These are phyloP conservation scores for Xanthoceras sorbifolium DNA, from an alignment of 345 rosid genomes.

Conservation along the genomic window DNA sequence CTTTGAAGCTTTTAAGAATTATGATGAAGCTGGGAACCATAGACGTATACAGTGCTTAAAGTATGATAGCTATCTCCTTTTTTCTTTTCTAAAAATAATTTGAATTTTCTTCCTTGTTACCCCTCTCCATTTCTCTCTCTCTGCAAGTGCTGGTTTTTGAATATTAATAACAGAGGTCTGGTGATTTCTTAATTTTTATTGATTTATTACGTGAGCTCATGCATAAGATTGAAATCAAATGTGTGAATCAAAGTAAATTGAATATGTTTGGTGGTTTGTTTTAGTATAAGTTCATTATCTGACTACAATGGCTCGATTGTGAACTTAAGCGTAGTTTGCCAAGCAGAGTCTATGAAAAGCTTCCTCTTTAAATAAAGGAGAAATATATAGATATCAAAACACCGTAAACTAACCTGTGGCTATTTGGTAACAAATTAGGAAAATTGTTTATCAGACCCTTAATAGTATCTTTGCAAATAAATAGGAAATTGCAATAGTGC, in stretches of 20 bases:
- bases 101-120: background rate
- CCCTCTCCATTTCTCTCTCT: background rate
- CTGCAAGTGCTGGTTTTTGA: background rate
- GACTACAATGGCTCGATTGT: no score
- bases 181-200: background rate
- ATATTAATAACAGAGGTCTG: background rate
- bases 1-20: slow-evolving; percentile 99
- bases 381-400: background rate
- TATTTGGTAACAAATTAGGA: background rate
- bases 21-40: slow-evolving; percentile 99
- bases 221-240: background rate
- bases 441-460: background rate
- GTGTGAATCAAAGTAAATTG: background rate
- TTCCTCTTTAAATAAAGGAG: background rate
- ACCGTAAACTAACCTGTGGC: background rate
- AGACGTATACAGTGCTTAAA: slow-evolving; percentile 97
- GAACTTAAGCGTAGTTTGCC: background rate
- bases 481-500: background rate
- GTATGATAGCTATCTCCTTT: slow-evolving; percentile 48
- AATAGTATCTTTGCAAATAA: background rate
- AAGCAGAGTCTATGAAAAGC: background rate
- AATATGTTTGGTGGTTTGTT: background rate
- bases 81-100: background rate
- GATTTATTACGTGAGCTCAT: background rate
- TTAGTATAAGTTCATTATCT: background rate